Percentiles rank a stretch among this genome's conserved stretches.
Conservation (phyloP, 176 grass and related monocot species). For the Oryza australiensis region DNA sequence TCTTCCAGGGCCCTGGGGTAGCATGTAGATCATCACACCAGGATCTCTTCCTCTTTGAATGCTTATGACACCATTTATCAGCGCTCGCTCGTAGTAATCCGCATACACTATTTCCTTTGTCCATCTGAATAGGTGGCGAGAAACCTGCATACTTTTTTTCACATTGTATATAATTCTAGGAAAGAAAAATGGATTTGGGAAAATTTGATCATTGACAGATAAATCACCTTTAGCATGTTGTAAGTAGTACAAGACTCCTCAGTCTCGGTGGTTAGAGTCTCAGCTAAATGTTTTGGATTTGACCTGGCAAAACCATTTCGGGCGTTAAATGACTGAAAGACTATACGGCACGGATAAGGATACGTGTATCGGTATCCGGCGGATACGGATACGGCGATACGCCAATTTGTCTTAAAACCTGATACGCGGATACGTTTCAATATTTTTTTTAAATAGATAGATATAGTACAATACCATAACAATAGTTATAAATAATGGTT, state of each 20-base stretch:
- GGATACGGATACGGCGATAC: too few relatives aligned
- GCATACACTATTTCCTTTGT: slow-evolving; percentile 76
- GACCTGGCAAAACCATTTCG: slow-evolving; percentile 50
- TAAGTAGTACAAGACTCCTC: slow-evolving; percentile 95
- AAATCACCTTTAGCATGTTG: slow-evolving; percentile 94
- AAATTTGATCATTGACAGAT: neutral
- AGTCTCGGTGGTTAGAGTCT: slow-evolving; percentile 65
- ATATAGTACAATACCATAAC: too few relatives aligned
- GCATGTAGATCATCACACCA: slow-evolving; percentile 98
- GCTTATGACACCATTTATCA: slow-evolving; percentile 87
- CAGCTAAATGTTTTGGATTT: slow-evolving; percentile 72
- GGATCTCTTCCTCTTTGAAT: slow-evolving; percentile 94
- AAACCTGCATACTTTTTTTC: slow-evolving; percentile 52
- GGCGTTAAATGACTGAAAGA: neutral
- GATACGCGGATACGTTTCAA: too few relatives aligned
- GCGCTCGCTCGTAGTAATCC: slow-evolving; percentile 87
- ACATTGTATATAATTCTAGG: neutral
- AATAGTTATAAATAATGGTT: too few relatives aligned
- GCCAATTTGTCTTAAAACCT: too few relatives aligned
- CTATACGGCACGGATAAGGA: too few relatives aligned
- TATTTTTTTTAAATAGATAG: too few relatives aligned
- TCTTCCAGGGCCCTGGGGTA: slow-evolving; percentile 73
- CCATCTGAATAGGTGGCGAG: slow-evolving; percentile 91
- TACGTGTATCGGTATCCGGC: too few relatives aligned
- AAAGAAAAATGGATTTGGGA: neutral